Conservation (phyloP, 129 eudicot species). For the Flaveria linearis region DNA sequence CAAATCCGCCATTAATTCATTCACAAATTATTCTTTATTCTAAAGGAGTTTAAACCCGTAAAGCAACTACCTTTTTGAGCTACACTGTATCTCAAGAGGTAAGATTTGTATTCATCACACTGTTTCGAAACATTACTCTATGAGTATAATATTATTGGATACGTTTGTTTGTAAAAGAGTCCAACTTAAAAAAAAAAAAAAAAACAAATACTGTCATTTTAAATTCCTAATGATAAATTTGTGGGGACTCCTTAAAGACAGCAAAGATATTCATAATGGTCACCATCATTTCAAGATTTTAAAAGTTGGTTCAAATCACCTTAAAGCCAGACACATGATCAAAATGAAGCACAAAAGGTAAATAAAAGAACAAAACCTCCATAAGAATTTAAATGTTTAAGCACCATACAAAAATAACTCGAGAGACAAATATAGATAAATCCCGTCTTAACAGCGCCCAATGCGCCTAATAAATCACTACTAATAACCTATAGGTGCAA, state of each 20-base stretch:
- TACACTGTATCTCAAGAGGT: no score
- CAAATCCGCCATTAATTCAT: neutral
- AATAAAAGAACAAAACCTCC: constrained; percentile 9
- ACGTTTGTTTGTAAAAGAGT: neutral
- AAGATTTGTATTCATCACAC: no score
- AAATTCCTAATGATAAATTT: neutral
- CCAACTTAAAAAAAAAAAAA: neutral
- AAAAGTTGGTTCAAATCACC: neutral
- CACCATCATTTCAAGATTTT: constrained; percentile 3
- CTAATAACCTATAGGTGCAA: constrained; percentile 24
- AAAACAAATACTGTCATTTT: neutral
- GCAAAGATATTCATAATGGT: neutral
- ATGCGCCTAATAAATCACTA: constrained; percentile 23
- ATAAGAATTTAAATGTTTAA: constrained; percentile 13
- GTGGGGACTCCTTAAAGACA: neutral
- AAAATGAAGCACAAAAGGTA: constrained; percentile 7
- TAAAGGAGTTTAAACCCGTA: neutral
- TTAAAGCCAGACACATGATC: neutral
- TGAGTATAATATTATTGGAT: no score
- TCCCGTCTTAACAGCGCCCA: neutral
- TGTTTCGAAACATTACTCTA: no score
- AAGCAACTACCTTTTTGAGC: no score
- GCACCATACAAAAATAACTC: constrained; percentile 1
- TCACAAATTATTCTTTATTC: no score
- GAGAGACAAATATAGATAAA: constrained; percentile 4